Conservation (phyloP, 2,329 filamentous ascomycete genomes). For the Talaromyces sp. region DNA sequence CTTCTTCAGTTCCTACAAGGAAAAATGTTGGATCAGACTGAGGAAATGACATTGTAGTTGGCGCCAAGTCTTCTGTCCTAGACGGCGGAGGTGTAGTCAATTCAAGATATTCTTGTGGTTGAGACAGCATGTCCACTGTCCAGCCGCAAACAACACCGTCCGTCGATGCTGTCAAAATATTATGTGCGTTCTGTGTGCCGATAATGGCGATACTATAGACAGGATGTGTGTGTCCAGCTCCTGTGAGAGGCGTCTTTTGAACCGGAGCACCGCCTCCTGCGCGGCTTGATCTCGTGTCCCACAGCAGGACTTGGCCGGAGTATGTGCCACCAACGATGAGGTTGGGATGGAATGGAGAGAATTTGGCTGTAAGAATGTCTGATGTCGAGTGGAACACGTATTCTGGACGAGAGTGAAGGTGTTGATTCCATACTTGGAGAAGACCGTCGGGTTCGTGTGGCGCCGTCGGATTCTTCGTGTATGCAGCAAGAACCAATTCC, state of each 20-base stretch:
- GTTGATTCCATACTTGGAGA: slow-evolving; percentile 94
- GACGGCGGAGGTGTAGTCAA: slow-evolving; percentile 78
- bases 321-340: slow-evolving; percentile 94
- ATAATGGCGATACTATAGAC: slow-evolving; percentile 95
- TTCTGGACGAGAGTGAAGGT: slow-evolving; percentile 89
- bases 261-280: slow-evolving; percentile 64
- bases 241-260: slow-evolving; percentile 92
- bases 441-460: slow-evolving; percentile 91
- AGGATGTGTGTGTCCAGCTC: slow-evolving; percentile 91
- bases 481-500: slow-evolving; percentile 86
- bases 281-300: slow-evolving; percentile 89
- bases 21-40: slow-evolving; percentile 96
- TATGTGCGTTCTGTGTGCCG: slow-evolving; percentile 97
- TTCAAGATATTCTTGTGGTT: slow-evolving; percentile 90
- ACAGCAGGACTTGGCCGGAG: slow-evolving; percentile 90
- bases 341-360: slow-evolving; percentile 97
- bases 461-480: slow-evolving; percentile 94
- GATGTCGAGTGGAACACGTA: slow-evolving; percentile 96
- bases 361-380: slow-evolving; percentile 90
- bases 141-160: slow-evolving; percentile 96
- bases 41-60: slow-evolving; percentile 91
- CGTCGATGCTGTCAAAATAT: slow-evolving; percentile 94
- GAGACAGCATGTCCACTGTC: slow-evolving; percentile 96
- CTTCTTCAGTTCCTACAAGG: slow-evolving; percentile 93
- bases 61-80: slow-evolving; percentile 90